Conservation (phyloP, 495 filamentous ascomycete species). For the Aspergillus saccharolyticus region DNA sequence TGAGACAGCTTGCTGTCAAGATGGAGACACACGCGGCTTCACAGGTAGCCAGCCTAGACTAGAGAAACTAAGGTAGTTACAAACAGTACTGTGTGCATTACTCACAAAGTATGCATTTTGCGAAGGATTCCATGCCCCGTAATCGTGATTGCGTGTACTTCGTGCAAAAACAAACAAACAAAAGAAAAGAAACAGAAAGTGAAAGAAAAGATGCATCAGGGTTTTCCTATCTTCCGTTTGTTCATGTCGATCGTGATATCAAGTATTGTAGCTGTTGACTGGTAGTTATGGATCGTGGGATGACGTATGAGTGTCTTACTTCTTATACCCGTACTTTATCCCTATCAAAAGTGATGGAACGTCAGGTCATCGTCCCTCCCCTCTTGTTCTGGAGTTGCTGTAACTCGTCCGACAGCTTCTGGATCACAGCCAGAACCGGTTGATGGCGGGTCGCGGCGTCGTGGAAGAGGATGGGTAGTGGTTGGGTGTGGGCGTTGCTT, state of each 20-base stretch:
- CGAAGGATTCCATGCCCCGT: neutral
- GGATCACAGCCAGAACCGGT: slow-evolving; percentile 17
- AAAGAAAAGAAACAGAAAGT: no score
- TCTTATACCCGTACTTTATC: neutral
- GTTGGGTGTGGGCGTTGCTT: neutral
- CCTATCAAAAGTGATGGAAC: neutral
- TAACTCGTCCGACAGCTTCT: slow-evolving; percentile 19
- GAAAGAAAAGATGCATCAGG: neutral
- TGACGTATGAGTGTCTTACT: neutral
- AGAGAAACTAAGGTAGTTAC: no score
- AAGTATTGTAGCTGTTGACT: neutral
- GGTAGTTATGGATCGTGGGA: neutral
- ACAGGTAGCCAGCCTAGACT: no score
- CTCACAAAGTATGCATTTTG: no score
- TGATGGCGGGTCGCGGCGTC: slow-evolving; percentile 28
- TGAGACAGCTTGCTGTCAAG: neutral
- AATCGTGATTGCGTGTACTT: neutral
- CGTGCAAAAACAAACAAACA: no score
- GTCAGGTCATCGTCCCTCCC: neutral
- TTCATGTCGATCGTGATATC: neutral
- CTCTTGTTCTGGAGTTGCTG: slow-evolving; percentile 17
- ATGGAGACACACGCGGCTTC: no score
- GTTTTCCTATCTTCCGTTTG: neutral
- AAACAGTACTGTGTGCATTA: no score
- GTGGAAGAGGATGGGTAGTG: slow-evolving; percentile 18